A percentile compares a stretch with the other conserved stretches of the same genome.
These are phyloP conservation scores for Trypanosoma congolense DNA, from an alignment of 208 protist genomes.

Conservation along the genomic window DNA sequence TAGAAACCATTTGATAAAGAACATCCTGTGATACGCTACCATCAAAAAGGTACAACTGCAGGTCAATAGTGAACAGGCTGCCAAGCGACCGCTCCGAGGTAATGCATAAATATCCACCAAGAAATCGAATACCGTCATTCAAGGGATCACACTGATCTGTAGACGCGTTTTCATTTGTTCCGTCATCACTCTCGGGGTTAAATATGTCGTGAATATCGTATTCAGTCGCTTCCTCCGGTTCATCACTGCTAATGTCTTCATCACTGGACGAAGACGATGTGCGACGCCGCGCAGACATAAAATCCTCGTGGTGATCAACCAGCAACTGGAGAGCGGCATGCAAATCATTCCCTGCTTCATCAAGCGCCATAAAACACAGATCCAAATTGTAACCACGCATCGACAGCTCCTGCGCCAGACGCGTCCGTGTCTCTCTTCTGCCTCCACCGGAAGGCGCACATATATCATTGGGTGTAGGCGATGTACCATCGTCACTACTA, in stretches of 20 bases:
- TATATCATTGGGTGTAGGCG: not conserved
- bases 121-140: constrained; percentile 65
- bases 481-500: not conserved
- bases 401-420: constrained; percentile 30
- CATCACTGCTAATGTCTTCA: constrained; percentile 27
- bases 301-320: constrained; percentile 29
- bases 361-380: constrained; percentile 28
- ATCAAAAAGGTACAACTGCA: constrained; percentile 47
- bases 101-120: constrained; percentile 61
- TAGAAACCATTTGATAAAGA: constrained; percentile 41
- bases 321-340: constrained; percentile 25
- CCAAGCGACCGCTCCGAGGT: constrained; percentile 28
- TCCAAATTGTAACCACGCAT: constrained; percentile 33
- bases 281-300: constrained; percentile 24
- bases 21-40: constrained; percentile 55
- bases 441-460: not conserved
- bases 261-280: constrained; percentile 20
- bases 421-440: constrained; percentile 14
- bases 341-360: constrained; percentile 28
- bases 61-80: constrained; percentile 69
- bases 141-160: constrained; percentile 21
- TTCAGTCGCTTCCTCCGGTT: constrained; percentile 31
- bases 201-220: constrained; percentile 27
- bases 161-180: constrained; percentile 27
- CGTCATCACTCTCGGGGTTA: constrained; percentile 34